Evolutionary conservation across 768 basidiomycete genomes (phyloP).

Genomic region (Amanita rimosa): DNA sequence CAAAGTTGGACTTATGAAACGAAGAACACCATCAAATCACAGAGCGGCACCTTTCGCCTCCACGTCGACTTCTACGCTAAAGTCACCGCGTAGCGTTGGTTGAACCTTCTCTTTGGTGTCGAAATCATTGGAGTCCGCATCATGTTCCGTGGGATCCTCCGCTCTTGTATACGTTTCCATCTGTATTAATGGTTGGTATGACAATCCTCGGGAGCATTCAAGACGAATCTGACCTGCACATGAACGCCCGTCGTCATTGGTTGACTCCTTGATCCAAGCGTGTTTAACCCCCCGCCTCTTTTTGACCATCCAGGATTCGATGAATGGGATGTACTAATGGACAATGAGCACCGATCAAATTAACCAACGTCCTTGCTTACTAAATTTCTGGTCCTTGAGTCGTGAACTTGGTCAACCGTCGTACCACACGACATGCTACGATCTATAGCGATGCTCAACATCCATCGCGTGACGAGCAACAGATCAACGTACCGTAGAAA

Average conservation of each 20-base stretch:
- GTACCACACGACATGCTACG: conserved; percentile 48
- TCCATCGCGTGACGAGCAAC: background rate
- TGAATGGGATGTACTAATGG: conserved; percentile 13
- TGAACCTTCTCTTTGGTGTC: conserved; percentile 3
- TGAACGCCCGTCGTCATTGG: conserved; percentile 24
- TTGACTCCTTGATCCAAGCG: conserved; percentile 13
- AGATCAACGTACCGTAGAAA: conserved; percentile 26
- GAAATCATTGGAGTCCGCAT: conserved; percentile 13
- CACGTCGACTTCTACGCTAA: conserved; percentile 10
- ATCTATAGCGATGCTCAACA: conserved; percentile 23
- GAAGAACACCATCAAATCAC: conserved; percentile 1
- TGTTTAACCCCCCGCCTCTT: conserved; percentile 12
- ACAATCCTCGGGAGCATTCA: background rate
- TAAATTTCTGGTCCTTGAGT: conserved; percentile 31
- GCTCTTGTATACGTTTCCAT: conserved; percentile 38
- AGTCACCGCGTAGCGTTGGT: background rate
- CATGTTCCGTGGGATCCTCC: conserved; percentile 17
- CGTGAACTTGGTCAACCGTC: conserved; percentile 43
- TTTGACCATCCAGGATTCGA: conserved; percentile 3
- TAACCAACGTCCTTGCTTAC: conserved; percentile 18
- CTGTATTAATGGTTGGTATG: conserved; percentile 14
- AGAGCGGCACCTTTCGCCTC: conserved; percentile 10
- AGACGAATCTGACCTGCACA: conserved; percentile 24
- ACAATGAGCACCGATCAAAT: background rate
- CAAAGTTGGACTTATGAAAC: background rate